These are phyloP conservation scores for Chionographis japonica DNA, from an alignment of 106 monocot species.

Conservation along the genomic window DNA sequence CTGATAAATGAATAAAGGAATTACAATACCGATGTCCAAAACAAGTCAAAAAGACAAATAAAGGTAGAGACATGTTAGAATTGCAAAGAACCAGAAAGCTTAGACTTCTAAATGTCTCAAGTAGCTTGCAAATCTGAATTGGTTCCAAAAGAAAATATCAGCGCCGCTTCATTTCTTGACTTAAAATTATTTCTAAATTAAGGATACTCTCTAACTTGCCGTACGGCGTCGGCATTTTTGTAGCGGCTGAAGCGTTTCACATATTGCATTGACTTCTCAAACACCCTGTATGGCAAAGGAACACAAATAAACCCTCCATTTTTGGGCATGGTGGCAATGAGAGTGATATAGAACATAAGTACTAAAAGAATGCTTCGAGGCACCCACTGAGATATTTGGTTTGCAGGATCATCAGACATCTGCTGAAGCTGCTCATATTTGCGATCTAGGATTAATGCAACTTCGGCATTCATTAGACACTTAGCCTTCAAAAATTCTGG, in stretches of 20 bases:
- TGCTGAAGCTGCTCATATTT: conserved; percentile 68
- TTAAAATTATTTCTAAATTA: not conserved
- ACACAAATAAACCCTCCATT: not conserved
- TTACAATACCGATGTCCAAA: not conserved
- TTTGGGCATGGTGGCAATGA: too few species aligned
- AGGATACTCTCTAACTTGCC: conserved; percentile 99
- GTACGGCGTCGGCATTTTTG: conserved; percentile 85
- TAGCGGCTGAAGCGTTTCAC: conserved; percentile 97
- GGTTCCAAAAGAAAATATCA: too few species aligned
- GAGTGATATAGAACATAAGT: too few species aligned
- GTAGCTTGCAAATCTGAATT: too few species aligned
- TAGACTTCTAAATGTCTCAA: too few species aligned
- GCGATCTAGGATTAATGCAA: conserved; percentile 61
- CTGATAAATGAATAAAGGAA: conserved; percentile 52
- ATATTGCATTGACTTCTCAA: conserved; percentile 95
- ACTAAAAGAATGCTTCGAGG: too few species aligned
- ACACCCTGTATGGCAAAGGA: conserved; percentile 55
- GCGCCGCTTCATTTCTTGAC: not conserved
- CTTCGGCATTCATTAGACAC: conserved; percentile 80
- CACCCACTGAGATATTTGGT: conserved; percentile 61
- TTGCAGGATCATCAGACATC: conserved; percentile 57
- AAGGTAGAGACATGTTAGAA: not conserved
- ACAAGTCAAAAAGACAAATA: not conserved
- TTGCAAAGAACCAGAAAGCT: too few species aligned
- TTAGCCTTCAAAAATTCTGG: conserved; percentile 76